A percentile compares a stretch with the other conserved stretches of the same genome.
Conservation (phyloP, 192 early-diverging fungal genomes). For the Rhizophagus sp. region DNA sequence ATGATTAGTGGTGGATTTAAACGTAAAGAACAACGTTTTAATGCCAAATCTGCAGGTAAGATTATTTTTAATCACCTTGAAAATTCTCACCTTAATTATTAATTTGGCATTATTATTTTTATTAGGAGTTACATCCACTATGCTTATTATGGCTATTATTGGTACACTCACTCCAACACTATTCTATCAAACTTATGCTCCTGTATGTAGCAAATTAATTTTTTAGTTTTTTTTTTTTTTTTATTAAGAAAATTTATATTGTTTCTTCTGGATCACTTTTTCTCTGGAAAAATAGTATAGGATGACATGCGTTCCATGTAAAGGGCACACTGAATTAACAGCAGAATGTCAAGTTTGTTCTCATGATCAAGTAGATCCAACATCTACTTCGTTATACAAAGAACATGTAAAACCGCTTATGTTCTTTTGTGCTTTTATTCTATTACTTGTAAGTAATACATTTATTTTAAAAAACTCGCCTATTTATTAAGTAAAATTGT, state of each 20-base stretch:
- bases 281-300: not conserved
- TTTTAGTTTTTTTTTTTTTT: too few relatives aligned
- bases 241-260: too few relatives aligned
- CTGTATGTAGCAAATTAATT: conserved; percentile 39
- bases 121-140: conserved; percentile 85
- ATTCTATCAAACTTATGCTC: conserved; percentile 90
- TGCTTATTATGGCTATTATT: conserved; percentile 93
- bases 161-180: conserved; percentile 92
- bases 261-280: not conserved
- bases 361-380: conserved; percentile 62
- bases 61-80: not conserved
- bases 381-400: conserved; percentile 79
- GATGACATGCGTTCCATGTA: not conserved
- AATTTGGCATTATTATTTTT: not conserved
- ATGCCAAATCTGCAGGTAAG: conserved; percentile 85
- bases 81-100: not conserved
- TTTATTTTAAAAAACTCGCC: too few relatives aligned
- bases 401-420: conserved; percentile 79
- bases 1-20: conserved; percentile 93
- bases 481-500: not conserved
- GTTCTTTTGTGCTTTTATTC: conserved; percentile 79
- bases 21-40: conserved; percentile 92
- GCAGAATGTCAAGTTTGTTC: conserved; percentile 61
- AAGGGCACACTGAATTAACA: not conserved
- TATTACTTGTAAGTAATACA: conserved; percentile 54